These are phyloP conservation scores for Pseudogymnoascus sp. DNA, from an alignment of 2,329 filamentous ascomycete species.

Conservation along the genomic window DNA sequence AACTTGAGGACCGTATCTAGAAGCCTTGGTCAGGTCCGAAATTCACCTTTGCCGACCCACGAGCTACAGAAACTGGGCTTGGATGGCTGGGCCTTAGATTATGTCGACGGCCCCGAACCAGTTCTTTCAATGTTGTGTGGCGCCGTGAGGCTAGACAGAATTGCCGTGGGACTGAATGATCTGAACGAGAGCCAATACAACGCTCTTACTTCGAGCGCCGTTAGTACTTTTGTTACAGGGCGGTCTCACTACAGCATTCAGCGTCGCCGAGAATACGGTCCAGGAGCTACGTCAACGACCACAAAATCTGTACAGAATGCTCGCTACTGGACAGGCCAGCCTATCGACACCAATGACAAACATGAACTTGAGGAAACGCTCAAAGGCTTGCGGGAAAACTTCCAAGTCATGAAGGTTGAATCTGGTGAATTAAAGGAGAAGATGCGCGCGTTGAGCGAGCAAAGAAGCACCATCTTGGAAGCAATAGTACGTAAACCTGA, in stretches of 20 bases:
- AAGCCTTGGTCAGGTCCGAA: background rate
- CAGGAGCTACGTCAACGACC: slow-evolving; percentile 60
- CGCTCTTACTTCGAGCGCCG: slow-evolving; percentile 46
- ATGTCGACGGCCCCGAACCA: slow-evolving; percentile 68
- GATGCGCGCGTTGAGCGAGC: slow-evolving; percentile 32
- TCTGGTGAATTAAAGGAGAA: slow-evolving; percentile 16
- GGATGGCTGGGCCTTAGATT: slow-evolving; percentile 73
- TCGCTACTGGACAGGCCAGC: slow-evolving; percentile 66
- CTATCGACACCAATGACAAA: slow-evolving; percentile 61
- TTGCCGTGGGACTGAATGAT: slow-evolving; percentile 55
- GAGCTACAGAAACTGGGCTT: slow-evolving; percentile 56
- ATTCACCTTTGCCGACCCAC: slow-evolving; percentile 36
- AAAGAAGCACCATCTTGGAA: slow-evolving; percentile 23
- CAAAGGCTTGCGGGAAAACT: slow-evolving; percentile 19
- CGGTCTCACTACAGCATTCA: slow-evolving; percentile 55
- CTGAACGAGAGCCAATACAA: slow-evolving; percentile 61
- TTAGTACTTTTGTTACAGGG: slow-evolving; percentile 62
- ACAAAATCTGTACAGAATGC: slow-evolving; percentile 55
- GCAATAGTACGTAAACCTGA: slow-evolving; percentile 33
- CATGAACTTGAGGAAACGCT: slow-evolving; percentile 43
- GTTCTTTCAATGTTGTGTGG: slow-evolving; percentile 85
- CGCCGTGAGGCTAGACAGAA: slow-evolving; percentile 59
- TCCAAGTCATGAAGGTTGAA: slow-evolving; percentile 27
- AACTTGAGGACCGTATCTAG: slow-evolving; percentile 50
- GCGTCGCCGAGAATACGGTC: slow-evolving; percentile 73